A percentile compares a stretch with the other conserved stretches of the same genome.
Evolutionary conservation across 805 yeast genomes (phyloP).

Genomic region (Tanozyma kutaoensis): DNA sequence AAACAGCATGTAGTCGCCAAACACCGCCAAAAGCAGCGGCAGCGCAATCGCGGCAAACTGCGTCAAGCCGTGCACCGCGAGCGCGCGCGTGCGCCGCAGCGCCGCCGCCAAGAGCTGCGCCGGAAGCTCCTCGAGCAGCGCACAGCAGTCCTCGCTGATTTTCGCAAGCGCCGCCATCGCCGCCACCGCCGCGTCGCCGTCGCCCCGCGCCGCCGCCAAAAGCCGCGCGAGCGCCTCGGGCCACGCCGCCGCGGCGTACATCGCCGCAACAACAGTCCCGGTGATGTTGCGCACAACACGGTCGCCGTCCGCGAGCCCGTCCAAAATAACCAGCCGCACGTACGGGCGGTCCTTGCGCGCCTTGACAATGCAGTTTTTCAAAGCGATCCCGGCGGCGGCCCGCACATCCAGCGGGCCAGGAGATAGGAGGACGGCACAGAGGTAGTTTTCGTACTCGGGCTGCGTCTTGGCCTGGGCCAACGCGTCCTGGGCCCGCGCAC

Average conservation of each 20-base stretch:
- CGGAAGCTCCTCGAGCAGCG: conserved; percentile 58
- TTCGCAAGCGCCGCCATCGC: conserved; percentile 73
- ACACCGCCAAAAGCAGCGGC: conserved; percentile 47
- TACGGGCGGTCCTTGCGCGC: conserved; percentile 18
- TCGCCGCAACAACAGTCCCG: conserved; percentile 78
- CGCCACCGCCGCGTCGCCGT: conserved; percentile 21
- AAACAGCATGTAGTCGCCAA: conserved; percentile 53
- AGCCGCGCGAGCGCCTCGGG: conserved; percentile 61
- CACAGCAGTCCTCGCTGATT: conserved; percentile 80
- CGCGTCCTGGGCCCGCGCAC: conserved; percentile 62
- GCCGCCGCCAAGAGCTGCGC: conserved; percentile 3
- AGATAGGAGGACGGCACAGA: conserved; percentile 52
- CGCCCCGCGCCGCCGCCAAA: conserved; percentile 33
- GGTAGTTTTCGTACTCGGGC: conserved; percentile 72
- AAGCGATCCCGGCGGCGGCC: conserved; percentile 78
- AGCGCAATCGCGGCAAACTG: conserved; percentile 60
- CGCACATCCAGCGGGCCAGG: conserved; percentile 40
- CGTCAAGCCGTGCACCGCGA: conserved; percentile 58
- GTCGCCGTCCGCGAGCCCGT: conserved; percentile 43
- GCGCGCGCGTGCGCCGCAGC: conserved; percentile 33
- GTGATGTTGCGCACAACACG: conserved; percentile 73
- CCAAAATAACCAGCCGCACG: conserved; percentile 29
- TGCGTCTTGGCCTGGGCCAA: conserved; percentile 55
- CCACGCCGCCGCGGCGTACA: conserved; percentile 61
- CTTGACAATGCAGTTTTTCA: conserved; percentile 62